These are phyloP conservation scores for Macrophomina tecta DNA, from an alignment of 2,329 filamentous ascomycete genomes.

Conservation along the genomic window DNA sequence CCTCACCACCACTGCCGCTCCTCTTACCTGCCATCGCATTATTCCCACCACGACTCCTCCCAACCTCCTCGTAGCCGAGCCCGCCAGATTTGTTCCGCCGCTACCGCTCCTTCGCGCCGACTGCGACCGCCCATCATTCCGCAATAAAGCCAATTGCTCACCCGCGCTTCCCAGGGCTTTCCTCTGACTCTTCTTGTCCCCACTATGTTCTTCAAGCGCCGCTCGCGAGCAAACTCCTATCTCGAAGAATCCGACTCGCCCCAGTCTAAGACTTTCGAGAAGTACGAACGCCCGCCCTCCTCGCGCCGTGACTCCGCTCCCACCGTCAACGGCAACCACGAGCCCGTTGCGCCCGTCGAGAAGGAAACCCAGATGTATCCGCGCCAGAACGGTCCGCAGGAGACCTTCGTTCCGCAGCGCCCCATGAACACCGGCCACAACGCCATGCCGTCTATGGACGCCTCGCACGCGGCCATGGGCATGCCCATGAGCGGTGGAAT, in stretches of 20 bases:
- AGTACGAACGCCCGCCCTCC: constrained; percentile 46
- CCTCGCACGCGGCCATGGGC: constrained; percentile 33
- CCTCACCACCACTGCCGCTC: constrained; percentile 18
- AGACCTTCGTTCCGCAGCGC: constrained; percentile 37
- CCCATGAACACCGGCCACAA: constrained; percentile 29
- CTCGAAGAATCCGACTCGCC: constrained; percentile 49
- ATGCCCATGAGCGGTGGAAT: constrained; percentile 24
- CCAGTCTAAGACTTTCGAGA: constrained; percentile 48
- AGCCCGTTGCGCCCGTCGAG: constrained; percentile 37
- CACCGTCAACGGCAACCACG: constrained; percentile 38
- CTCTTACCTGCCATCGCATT: constrained; percentile 16
- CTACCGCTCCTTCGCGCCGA: constrained; percentile 4
- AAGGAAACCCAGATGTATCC: constrained; percentile 50
- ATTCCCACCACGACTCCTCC: neutral
- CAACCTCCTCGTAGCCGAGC: constrained; percentile 1
- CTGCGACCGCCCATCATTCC: constrained; percentile 1
- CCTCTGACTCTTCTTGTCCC: constrained; percentile 34
- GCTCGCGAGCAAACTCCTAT: constrained; percentile 55
- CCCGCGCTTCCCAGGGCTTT: constrained; percentile 31
- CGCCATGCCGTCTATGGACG: constrained; percentile 35
- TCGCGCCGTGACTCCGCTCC: constrained; percentile 42
- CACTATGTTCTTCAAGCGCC: constrained; percentile 58
- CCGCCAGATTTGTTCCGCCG: constrained; percentile 16
- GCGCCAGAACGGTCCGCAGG: constrained; percentile 50
- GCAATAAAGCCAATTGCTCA: constrained; percentile 24